Base-by-base conservation (phyloP, 2,329 filamentous ascomycete genomes). In the Apiospora arundinis region DNA sequence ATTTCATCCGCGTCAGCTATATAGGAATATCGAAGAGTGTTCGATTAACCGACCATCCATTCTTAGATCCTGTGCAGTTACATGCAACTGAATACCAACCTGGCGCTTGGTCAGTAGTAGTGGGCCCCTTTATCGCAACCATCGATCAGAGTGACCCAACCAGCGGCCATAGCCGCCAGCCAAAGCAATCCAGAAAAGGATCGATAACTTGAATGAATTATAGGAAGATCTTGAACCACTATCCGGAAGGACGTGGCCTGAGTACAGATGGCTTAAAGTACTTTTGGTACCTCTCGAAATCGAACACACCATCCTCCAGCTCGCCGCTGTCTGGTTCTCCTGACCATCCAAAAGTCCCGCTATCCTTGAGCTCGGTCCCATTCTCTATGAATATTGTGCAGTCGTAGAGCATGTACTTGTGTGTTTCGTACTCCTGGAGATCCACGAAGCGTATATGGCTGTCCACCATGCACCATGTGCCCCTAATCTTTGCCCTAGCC, bases 281-380 rank as follows among this genome's bases (percentile, higher is more conserved):
- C n/a, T 44, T 67, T 16, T 67, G 63, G 37, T 42, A 40, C 28
- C 60, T 66, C 12, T 66, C 60, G n/a, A 66, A 66, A 37, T 66
- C 28, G 60, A 37, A 66, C 12, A 66, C 28, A 11, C 60, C 60
- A n/a, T 23, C 60, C 60, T 66, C 60, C 28, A 66, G 4, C 60
- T 65, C 56, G 14, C 18, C 11, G 37, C 56, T 65, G n/a, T 28
- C 52, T n/a, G 52, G 52, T 14, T 37, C 16, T n/a, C 52, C 52
- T 5, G 52, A 18, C 52, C 52, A 63, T 16, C 52, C 52, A 5
- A 28, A 28, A 7, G 52, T 25, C 32, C 18, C 11, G n/a, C 52
- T 32, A n/a, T 65, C 25, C 5, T 8, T 42, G 56, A 32, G 56
- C 21, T 65, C 28, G 9, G 16, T n/a, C 7, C 46, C 46, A 21